Conservation (phyloP, 129 eudicot genomes). For the Kitagawia praeruptora region DNA sequence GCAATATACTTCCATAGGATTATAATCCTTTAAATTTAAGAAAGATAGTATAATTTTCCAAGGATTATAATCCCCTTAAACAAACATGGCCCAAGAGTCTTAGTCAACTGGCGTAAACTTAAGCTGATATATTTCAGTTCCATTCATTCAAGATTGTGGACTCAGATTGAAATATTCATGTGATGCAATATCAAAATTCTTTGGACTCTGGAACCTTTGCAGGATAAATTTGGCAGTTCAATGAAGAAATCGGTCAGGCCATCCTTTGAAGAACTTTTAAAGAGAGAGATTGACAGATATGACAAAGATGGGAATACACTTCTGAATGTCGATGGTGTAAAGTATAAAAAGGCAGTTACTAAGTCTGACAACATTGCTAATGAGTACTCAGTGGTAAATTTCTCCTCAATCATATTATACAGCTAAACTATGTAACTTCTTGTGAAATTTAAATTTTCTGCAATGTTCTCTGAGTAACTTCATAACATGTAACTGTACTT, state of each 20-base stretch:
- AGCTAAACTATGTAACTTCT: background rate
- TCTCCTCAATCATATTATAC: background rate
- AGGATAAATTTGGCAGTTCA: background rate
- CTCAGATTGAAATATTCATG: no score
- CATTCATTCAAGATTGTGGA: no score
- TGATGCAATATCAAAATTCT: no score
- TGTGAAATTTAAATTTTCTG: background rate
- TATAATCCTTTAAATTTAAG: no score
- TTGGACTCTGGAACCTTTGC: background rate
- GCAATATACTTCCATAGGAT: no score
- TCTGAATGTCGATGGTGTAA: slow-evolving; percentile 4
- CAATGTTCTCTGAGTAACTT: background rate
- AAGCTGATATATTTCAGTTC: no score
- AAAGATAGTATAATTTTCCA: no score
- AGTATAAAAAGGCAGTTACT: background rate
- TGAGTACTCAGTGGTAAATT: slow-evolving; percentile 4
- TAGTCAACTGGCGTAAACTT: no score
- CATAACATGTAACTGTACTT: background rate
- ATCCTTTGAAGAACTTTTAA: background rate
- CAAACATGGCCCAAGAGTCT: no score
- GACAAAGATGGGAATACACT: slow-evolving; percentile 5
- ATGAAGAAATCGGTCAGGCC: background rate
- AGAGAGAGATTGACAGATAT: background rate
- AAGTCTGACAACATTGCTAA: background rate
- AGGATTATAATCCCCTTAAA: no score